Percentiles rank a stretch among this genome's conserved stretches.
Conservation (phyloP, 1,139 yeast species). For the Martiniozyma asiatica region DNA sequence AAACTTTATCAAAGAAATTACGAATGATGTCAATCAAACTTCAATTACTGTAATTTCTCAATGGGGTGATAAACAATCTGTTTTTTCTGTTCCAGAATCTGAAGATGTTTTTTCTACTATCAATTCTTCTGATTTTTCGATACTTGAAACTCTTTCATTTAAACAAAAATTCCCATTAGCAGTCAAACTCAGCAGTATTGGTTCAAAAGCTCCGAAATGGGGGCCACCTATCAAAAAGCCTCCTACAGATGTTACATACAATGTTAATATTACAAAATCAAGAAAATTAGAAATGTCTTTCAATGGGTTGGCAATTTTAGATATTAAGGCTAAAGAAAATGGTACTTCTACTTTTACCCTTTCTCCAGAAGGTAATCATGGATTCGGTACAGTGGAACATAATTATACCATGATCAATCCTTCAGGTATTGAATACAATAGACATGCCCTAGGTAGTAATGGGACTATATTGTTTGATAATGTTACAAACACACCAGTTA, state of each 20-base stretch:
- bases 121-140: constrained; percentile 11
- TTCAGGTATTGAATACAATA: constrained; percentile 21
- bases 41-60: constrained; percentile 26
- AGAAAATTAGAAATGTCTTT: constrained; percentile 14
- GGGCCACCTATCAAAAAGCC: neutral
- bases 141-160: constrained; percentile 9
- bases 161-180: constrained; percentile 15
- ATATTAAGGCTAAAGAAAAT: constrained; percentile 24
- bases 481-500: constrained; percentile 6
- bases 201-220: constrained; percentile 2
- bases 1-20: constrained; percentile 22
- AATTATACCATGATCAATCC: constrained; percentile 22
- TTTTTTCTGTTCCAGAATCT: constrained; percentile 17
- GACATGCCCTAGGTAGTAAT: constrained; percentile 32
- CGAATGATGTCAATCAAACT: constrained; percentile 23
- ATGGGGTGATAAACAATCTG: constrained; percentile 25
- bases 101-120: constrained; percentile 13
- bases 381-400: constrained; percentile 36
- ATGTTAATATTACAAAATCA: constrained; percentile 16
- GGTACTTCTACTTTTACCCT: constrained; percentile 39
- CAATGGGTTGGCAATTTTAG: constrained; percentile 19
- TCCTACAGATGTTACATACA: constrained; percentile 13
- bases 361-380: constrained; percentile 39
- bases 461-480: constrained; percentile 26
- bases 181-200: constrained; percentile 6